Percentiles rank a stretch among this genome's conserved stretches.
Evolutionary conservation across 2,329 filamentous ascomycete genomes (phyloP).

Genomic region (Botrytis deweyae): DNA sequence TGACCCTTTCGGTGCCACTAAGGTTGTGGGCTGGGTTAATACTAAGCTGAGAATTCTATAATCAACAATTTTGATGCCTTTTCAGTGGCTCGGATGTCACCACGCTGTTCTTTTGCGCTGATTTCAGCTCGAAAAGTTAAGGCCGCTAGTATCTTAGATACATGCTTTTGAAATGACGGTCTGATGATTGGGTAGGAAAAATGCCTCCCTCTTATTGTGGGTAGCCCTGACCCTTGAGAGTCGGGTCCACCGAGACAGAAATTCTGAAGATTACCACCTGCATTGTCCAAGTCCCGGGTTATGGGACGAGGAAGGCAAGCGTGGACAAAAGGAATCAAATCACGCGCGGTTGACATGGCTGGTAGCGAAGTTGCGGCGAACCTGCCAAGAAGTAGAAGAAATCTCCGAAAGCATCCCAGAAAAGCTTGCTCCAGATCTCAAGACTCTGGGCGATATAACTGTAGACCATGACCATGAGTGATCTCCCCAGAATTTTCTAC

Average conservation of each 20-base stretch:
- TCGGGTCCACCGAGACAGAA: neutral
- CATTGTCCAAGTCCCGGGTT: neutral
- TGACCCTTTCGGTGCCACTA: neutral
- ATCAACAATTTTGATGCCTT: neutral
- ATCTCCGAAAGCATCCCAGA: neutral
- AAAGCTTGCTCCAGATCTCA: neutral
- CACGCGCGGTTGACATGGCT: neutral
- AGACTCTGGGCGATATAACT: neutral
- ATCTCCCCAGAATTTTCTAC: too few species aligned
- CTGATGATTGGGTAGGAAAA: neutral
- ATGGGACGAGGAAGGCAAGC: neutral
- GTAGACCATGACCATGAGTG: neutral
- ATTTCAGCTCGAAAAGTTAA: neutral
- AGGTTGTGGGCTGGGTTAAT: neutral
- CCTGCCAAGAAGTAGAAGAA: neutral
- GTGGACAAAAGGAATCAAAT: neutral
- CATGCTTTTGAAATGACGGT: neutral
- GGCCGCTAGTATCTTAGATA: neutral
- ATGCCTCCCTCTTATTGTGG: neutral
- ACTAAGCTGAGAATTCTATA: neutral
- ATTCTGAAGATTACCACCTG: neutral
- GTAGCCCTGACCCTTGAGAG: neutral
- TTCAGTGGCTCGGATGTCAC: neutral
- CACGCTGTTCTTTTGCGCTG: neutral
- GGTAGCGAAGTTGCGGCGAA: neutral